A percentile compares a stretch with the other conserved stretches of the same genome.
Conservation (phyloP, 495 filamentous ascomycete genomes). For the Penicillium manginii region DNA sequence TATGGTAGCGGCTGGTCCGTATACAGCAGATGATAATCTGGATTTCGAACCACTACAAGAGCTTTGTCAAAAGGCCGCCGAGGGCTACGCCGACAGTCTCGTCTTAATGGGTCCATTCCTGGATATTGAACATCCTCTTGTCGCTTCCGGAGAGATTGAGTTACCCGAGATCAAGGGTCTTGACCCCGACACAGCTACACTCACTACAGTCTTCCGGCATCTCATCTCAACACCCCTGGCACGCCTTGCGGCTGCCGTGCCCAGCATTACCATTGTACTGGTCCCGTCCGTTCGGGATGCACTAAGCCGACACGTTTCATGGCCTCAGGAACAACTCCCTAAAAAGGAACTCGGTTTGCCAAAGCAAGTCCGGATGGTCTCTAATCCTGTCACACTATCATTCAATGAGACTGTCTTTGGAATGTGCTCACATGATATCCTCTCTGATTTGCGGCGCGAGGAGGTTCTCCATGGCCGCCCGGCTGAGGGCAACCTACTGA, state of each 20-base stretch:
- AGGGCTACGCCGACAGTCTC: conserved; percentile 75
- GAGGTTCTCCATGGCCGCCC: conserved; percentile 67
- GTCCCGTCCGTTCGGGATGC: conserved; percentile 88
- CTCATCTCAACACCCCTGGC: conserved; percentile 70
- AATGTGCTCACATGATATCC: conserved; percentile 79
- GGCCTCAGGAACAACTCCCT: conserved; percentile 83
- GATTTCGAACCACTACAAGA: conserved; percentile 84
- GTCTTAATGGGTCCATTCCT: conserved; percentile 87
- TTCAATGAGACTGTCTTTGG: conserved; percentile 84
- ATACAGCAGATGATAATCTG: conserved; percentile 88
- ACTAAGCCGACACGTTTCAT: conserved; percentile 79
- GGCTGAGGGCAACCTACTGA: conserved; percentile 60
- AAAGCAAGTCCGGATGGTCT: conserved; percentile 74
- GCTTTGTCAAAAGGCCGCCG: conserved; percentile 75
- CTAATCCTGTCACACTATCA: conserved; percentile 84
- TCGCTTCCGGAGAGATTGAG: conserved; percentile 88
- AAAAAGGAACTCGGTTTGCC: conserved; percentile 73
- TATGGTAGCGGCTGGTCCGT: conserved; percentile 82
- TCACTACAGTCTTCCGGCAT: conserved; percentile 82
- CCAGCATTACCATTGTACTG: conserved; percentile 77
- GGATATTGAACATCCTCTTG: conserved; percentile 86
- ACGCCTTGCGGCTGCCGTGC: conserved; percentile 66
- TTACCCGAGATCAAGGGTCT: conserved; percentile 71
- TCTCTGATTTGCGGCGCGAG: conserved; percentile 77
- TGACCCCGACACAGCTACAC: conserved; percentile 75